A percentile compares a stretch with the other conserved stretches of the same genome.
Evolutionary conservation across 2,329 filamentous ascomycete genomes (phyloP).

Genomic region (Aspergillus ruber): DNA sequence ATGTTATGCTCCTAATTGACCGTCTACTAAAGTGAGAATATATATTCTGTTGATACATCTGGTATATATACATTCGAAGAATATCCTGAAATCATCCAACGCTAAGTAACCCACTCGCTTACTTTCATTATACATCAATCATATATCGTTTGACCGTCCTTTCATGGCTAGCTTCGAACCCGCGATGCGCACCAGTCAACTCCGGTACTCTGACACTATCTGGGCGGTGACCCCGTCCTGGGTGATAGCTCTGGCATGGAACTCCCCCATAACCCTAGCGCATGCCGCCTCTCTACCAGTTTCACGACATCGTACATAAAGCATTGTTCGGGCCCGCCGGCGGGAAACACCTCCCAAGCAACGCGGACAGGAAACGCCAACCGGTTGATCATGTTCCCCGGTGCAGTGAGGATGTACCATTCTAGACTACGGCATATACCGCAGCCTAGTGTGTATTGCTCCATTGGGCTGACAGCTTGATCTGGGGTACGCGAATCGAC

Average conservation of each 20-base stretch:
- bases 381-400: constrained; percentile 36
- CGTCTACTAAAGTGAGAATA: too few species aligned
- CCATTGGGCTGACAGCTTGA: constrained; percentile 21
- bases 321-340: constrained; percentile 23
- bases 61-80: background rate
- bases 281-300: constrained; percentile 29
- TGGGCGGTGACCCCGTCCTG: constrained; percentile 17
- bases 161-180: too few species aligned
- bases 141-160: background rate
- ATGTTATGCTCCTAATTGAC: too few species aligned
- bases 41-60: background rate
- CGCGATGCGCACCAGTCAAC: too few species aligned
- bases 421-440: constrained; percentile 31
- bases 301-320: constrained; percentile 29
- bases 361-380: constrained; percentile 32
- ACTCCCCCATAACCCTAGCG: constrained; percentile 30
- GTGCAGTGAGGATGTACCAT: constrained; percentile 29
- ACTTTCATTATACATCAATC: background rate
- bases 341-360: constrained; percentile 32
- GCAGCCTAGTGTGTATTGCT: constrained; percentile 30
- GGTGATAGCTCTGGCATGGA: constrained; percentile 30
- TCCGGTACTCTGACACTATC: background rate
- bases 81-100: background rate
- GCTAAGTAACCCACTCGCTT: background rate
- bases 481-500: constrained; percentile 25